These are phyloP conservation scores for Postia placenta DNA, from an alignment of 768 basidiomycete species.

Conservation along the genomic window DNA sequence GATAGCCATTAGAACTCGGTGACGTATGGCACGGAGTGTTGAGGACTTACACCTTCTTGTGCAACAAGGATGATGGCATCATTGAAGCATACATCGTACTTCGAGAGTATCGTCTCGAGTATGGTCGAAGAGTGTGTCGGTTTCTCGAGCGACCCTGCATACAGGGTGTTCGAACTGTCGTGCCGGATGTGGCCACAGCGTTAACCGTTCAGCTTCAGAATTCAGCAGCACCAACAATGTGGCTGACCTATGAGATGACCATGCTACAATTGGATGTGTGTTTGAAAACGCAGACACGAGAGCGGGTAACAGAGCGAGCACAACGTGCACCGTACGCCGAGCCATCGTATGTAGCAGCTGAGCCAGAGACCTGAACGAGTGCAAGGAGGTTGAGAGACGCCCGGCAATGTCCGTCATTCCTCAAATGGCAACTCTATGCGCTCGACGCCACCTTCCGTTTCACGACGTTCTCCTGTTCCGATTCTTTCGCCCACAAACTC, in stretches of 20 bases:
- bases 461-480: too few relatives aligned
- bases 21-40: neutral
- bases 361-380: neutral
- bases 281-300: constrained; percentile 52
- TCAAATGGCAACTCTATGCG: neutral
- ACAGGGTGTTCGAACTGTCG: constrained; percentile 43
- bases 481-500: too few relatives aligned
- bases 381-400: neutral
- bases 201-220: neutral
- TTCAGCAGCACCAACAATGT: constrained; percentile 1
- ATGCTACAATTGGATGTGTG: constrained; percentile 60
- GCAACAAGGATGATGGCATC: constrained; percentile 65
- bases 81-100: constrained; percentile 49
- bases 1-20: neutral
- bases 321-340: constrained; percentile 20
- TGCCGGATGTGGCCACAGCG: neutral
- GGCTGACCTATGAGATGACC: constrained; percentile 72
- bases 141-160: constrained; percentile 10
- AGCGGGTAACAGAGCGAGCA: constrained; percentile 38
- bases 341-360: constrained; percentile 9
- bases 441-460: too few relatives aligned
- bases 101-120: constrained; percentile 37
- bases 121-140: constrained; percentile 20
- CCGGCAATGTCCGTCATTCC: neutral
- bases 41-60: constrained; percentile 60